Evolutionary conservation across 2,329 filamentous ascomycete genomes (phyloP), one percentile per base, ranked within the genome.

Genomic region (Penicillium oxalicum): DNA sequence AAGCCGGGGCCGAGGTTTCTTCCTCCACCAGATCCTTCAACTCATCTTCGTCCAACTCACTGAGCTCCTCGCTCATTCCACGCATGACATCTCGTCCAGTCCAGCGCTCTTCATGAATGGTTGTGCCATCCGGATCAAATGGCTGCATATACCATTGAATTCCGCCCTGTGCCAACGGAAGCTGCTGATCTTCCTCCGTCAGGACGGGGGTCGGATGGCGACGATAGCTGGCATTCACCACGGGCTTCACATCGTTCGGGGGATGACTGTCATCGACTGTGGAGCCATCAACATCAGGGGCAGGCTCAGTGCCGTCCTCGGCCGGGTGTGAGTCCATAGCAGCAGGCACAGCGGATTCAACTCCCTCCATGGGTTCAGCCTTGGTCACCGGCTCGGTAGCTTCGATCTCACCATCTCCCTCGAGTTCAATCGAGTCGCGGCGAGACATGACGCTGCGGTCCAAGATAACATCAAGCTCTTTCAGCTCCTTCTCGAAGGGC

Each of bases 21-120:
- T 85, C 70, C 47, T 70, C 70, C 11, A 73, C 71, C 36, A 89
- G 73, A 32, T 86, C 88, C 60, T 87, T 84, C 49, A 95, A 75
- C 70, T 91, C 88, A 44, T 94, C 90, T 56, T 96, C 91, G 60
- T 95, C 91, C 65, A 96, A 83, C 63, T 96, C 91, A 48, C 87
- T 94, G 24, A 96, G 77, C 58, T 91, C 88, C 68, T 95, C 91
- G 60, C 88, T 94, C 68, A 91, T 83, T 11, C 77, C 80, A 28
- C 82, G 76, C 56, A 82, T 73, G n/a, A 86, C 82, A 47, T 91
- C 86, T 32, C 84, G 78, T 2, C 84, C 87, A 0, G 80, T 82
- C 76, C 84, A 88, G 45, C 82, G 78, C 68, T 91, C 87, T 55
- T 86, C 85, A 47, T 87, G 76, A 8, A 91, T 81, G 0, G 86